Evolutionary conservation across 1,284 basidiomycete genomes (phyloP), one percentile per base, ranked within the genome.

Genomic region (Sporisorium scitamineum): DNA sequence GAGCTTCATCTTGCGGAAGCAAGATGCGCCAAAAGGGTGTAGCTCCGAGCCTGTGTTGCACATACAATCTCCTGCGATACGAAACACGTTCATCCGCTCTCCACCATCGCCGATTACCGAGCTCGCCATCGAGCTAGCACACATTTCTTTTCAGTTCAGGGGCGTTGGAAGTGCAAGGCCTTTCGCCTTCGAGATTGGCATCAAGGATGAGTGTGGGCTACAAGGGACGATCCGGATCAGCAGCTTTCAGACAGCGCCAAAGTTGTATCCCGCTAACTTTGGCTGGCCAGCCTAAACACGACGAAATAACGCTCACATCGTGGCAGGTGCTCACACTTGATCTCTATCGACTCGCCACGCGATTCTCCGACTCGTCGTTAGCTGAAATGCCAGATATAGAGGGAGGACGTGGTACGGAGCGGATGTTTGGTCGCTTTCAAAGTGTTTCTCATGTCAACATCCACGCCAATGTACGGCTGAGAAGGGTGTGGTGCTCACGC

Each of bases 101-200:
- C 69, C 54, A 8, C 80, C 79, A 5, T 10, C 18, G 16, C 27
- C 44, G 3, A 50, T 39, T 11, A 57, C 62, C 27, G 71, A 57
- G 18, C 87, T 94, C n/a, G 91, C 90, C 11, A 84, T 94, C 62
- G 90, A 90, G 80, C 90, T 92, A 66, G 88, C 90, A 1, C 93
- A 91, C 90, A 81, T 94, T 54, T 90, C 93, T 67, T 60, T 94
- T 8, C 93, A 94, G 85, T 88, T 92, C 48, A 89, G 91, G 50
- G 88, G 90, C 71, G 74, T 94, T 70, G 90, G 89, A 24, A 32
- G 34, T 22, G 48, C 53, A 6, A 88, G 90, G 64, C 90, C 90
- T 56, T 91, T 92, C 89, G 88, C 90, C 9, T 90, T 94, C 76
- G 92, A 94, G 85, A 86, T 94, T 18, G 93, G 93, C 1, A 79